phyloP scores from a whole-genome alignment of 495 filamentous ascomycete species.

The Darksidea phi region DNA sequence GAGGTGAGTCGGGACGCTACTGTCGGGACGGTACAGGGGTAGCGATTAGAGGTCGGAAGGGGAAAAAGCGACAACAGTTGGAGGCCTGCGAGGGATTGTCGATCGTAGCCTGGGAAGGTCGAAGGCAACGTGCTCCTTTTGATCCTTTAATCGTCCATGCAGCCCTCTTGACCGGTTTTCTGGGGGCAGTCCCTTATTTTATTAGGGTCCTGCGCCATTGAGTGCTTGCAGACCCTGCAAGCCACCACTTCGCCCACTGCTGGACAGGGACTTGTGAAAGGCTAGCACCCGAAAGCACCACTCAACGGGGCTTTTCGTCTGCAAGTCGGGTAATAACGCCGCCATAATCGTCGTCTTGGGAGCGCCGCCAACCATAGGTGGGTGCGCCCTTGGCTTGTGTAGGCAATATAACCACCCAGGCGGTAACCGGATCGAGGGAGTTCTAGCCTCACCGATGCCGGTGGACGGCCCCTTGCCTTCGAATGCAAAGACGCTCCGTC shows the following conservation, averaged over 20 bases:
- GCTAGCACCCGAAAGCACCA: slow-evolving; percentile 8
- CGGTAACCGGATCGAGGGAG: slow-evolving; percentile 19
- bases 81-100: slow-evolving; percentile 5
- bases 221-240: slow-evolving; percentile 16
- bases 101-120: slow-evolving; percentile 12
- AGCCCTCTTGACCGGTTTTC: neutral
- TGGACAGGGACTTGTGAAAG: slow-evolving; percentile 30
- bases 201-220: slow-evolving; percentile 9
- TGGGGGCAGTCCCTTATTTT: slow-evolving; percentile 23
- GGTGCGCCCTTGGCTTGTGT: slow-evolving; percentile 10
- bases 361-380: neutral
- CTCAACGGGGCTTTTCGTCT: neutral
- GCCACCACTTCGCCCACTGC: slow-evolving; percentile 6
- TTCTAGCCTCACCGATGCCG: slow-evolving; percentile 7
- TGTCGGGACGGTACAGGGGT: neutral
- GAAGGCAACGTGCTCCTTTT: neutral
- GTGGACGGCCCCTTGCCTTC: neutral
- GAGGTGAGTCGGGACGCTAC: neutral
- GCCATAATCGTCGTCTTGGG: neutral
- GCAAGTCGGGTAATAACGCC: slow-evolving; percentile 26
- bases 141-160: neutral
- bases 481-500: neutral
- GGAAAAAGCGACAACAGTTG: slow-evolving; percentile 32
- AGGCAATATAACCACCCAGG: slow-evolving; percentile 21
- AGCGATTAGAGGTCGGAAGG: slow-evolving; percentile 9